Evolutionary conservation across 2,329 filamentous ascomycete genomes (phyloP), one percentile per base, ranked within the genome.

Genomic region (Exophiala spinifera): DNA sequence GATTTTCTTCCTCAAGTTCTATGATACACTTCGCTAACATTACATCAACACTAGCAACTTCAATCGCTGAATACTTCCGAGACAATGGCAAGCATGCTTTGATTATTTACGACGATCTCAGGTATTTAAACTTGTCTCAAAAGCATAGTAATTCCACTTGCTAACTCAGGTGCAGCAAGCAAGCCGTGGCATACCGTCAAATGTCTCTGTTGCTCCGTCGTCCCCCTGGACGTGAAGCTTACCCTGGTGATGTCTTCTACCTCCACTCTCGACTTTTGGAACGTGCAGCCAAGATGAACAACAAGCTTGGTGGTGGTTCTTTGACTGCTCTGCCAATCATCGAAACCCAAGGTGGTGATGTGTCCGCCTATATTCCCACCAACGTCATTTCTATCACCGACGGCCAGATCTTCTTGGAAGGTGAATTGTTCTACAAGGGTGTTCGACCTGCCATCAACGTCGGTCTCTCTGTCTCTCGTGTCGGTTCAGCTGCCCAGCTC

Each of bases 341-440:
- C 75, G 94, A 99, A 85, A 99, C 94, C 75, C 94, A 97, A 84
- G 94, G 94, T 85, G 94, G 94, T 89, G 94, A 99, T 79, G 94
- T 99, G 72, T 97, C 94, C 69, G 94, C 94, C 69, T 99, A 97
- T 80, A 97, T 99, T 85, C 94, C 94, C 70, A 99, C 94, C 80
- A 99, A 97, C 84, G 94, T 97, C 80, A 99, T 99, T 85, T 97
- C 92, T 76, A 99, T 99, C 74, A 99, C 94, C 69, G 94, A 97
- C 72, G 94, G 94, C 63, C 94, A 99, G 82, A 97, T 99, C 79
- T 99, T 99, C 89, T 84, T 99, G 82, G 94, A 99, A 81, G 79
- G 92, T 67, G 94, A 99, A 79, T 84, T 97, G 65, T 99, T 97
- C 88, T 97, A 96, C 90, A 99, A 99, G 89, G 94, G 94, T 95